Conservation (phyloP, 306 rosid species). For the Trifolium dubium region DNA sequence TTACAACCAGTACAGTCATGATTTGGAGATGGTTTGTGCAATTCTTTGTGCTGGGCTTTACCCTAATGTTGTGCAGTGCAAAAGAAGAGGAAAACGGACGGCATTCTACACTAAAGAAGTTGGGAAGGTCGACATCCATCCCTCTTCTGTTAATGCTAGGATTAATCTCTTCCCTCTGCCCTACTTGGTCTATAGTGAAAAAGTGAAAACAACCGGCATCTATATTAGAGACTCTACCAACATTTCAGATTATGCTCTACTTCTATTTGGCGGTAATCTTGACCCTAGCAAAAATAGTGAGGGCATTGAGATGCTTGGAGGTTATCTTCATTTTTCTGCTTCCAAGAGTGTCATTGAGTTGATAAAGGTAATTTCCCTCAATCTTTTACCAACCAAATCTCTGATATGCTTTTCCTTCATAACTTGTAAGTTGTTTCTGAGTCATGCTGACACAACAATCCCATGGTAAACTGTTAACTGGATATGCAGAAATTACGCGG, state of each 20-base stretch:
- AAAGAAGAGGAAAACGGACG: constrained; percentile 86
- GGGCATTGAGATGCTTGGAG: constrained; percentile 98
- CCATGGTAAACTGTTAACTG: constrained; percentile 12
- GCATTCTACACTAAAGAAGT: constrained; percentile 91
- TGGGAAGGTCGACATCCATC: constrained; percentile 95
- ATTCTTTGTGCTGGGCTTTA: constrained; percentile 93
- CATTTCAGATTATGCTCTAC: constrained; percentile 90
- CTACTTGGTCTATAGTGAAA: constrained; percentile 93
- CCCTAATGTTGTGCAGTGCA: constrained; percentile 97
- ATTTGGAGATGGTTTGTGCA: constrained; percentile 96
- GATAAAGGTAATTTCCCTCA: constrained; percentile 64
- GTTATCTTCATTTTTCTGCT: constrained; percentile 96
- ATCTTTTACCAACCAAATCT: constrained; percentile 26
- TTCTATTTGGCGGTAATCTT: constrained; percentile 89
- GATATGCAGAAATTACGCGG: constrained; percentile 76
- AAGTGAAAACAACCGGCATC: constrained; percentile 84
- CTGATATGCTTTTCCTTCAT: neutral
- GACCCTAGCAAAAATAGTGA: constrained; percentile 69
- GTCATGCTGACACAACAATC: constrained; percentile 18
- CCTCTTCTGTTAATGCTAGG: constrained; percentile 94
- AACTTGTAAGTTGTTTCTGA: constrained; percentile 9
- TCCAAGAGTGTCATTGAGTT: constrained; percentile 82
- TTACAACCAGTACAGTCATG: constrained; percentile 83
- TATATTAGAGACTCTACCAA: constrained; percentile 85
- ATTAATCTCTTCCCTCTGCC: constrained; percentile 93